Base-by-base conservation (phyloP, 164 flowering plant genomes). In the Chimonanthus salicifolius region DNA sequence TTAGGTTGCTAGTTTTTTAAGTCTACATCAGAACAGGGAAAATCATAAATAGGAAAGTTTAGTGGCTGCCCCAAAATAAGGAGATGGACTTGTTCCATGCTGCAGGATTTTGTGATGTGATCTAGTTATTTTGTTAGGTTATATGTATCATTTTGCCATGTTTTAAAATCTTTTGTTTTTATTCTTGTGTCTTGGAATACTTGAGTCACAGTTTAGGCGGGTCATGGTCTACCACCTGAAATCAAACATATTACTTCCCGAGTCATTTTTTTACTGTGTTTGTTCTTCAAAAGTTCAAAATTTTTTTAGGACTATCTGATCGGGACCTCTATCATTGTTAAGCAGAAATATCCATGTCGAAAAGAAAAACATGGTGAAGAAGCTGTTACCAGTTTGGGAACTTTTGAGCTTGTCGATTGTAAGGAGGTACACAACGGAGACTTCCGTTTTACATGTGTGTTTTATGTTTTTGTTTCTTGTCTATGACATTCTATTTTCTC, bases 391-490 rank as follows among this genome's bases (percentile, higher is more conserved):
- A 76, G 73, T 76, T 80, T 84, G 78, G 86, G 85, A 73, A 83
- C 74, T 79, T 87, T 84, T 83, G 85, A 80, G 88, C 84, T 85
- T 74, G 72, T 85, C 69, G 49, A 84, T 80, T 77, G 60, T 84
- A 80, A 85, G 90, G 86, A 84, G 85, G 88, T 85, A 83, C 71
- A 71, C 6, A 69, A 78, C 75, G 81, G 74, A 78, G 77, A 64
- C 71, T 71, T 72, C 18, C 21, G 68, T 20, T 74, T 50, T 64
- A 18, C 15, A 9, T 68, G 68, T 45, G n/a, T 66, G 48, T 33
- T 72, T 15, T 50, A 18, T 74, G 73, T 73, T 62, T 69, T 74
- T 67, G 7, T 79, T 65, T 64, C 15, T 62, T 66, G 50, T 75
- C 6, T 18, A n/a, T 54, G 60, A 54, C 33, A 33, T 54, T 13